Conservation (phyloP, 2,329 filamentous ascomycete species). For the Aspergillus amoenus region DNA sequence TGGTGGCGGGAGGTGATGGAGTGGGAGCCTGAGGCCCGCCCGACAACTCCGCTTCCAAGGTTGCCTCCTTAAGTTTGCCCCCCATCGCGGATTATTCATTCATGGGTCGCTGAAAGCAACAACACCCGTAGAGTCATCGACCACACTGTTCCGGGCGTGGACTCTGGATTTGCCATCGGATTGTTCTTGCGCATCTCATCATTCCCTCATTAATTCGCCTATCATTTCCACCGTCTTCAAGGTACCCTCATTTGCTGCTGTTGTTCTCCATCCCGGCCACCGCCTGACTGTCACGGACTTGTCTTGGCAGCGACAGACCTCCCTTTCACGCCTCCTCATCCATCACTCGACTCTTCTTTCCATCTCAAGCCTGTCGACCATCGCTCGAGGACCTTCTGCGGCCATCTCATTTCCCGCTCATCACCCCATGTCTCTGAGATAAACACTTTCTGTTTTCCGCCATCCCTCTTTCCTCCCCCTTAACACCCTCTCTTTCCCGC, state of each 20-base stretch:
- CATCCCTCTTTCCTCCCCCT: conserved; percentile 3
- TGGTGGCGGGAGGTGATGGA: background rate
- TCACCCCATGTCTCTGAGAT: conserved; percentile 15
- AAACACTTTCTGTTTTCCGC: conserved; percentile 8
- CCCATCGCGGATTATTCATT: background rate
- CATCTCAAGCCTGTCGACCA: conserved; percentile 9
- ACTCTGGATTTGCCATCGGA: background rate
- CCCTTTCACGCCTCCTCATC: conserved; percentile 20
- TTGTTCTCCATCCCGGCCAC: conserved; percentile 1
- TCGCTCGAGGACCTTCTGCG: conserved; percentile 6
- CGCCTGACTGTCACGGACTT: conserved; percentile 17
- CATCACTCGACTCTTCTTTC: conserved; percentile 12
- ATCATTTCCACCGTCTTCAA: background rate
- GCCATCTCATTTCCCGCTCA: conserved; percentile 1
- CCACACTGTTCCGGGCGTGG: background rate
- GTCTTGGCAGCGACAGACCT: conserved; percentile 22
- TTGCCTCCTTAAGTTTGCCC: background rate
- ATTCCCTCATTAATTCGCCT: background rate
- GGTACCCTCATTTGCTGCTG: background rate
- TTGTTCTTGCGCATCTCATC: background rate
- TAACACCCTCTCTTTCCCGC: conserved; percentile 6
- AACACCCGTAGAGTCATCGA: background rate
- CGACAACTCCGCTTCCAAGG: background rate
- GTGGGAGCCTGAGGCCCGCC: background rate
- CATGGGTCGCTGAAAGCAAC: background rate